Conservation (phyloP, 805 yeast species). For the Scheffersomyces stipitis region DNA sequence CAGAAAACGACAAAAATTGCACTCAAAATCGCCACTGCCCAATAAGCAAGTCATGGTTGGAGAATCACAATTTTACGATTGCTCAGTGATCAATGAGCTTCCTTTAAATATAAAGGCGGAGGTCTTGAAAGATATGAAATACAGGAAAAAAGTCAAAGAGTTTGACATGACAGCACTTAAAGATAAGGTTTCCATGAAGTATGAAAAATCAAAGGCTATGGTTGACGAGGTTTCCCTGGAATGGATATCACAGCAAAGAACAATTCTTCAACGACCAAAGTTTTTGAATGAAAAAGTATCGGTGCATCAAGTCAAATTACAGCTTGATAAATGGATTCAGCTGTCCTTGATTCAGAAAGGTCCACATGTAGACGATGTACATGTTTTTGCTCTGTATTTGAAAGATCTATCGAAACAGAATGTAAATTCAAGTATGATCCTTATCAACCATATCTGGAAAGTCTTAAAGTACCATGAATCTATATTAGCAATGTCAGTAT, state of each 20-base stretch:
- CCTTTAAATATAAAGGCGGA: slow-evolving; percentile 39
- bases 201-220: slow-evolving; percentile 8
- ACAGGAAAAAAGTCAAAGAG: slow-evolving; percentile 24
- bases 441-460: slow-evolving; percentile 12
- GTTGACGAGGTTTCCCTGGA: slow-evolving; percentile 14
- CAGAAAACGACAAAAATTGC: slow-evolving; percentile 8
- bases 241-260: slow-evolving; percentile 23
- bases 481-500: slow-evolving; percentile 1
- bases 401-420: slow-evolving; percentile 15
- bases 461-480: slow-evolving; percentile 7
- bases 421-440: slow-evolving; percentile 15
- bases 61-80: slow-evolving; percentile 32
- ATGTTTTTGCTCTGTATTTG: slow-evolving; percentile 17
- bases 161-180: slow-evolving; percentile 25
- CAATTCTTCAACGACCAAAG: slow-evolving; percentile 6
- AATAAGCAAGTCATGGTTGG: slow-evolving; percentile 13
- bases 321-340: slow-evolving; percentile 26
- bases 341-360: slow-evolving; percentile 30
- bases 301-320: slow-evolving; percentile 7
- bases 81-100: slow-evolving; percentile 34
- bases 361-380: slow-evolving; percentile 34
- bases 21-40: slow-evolving; percentile 15
- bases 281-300: slow-evolving; percentile 5
- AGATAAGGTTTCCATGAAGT: slow-evolving; percentile 21
- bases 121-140: slow-evolving; percentile 34